Evolutionary conservation across 2,329 filamentous ascomycete species (phyloP).

Genomic region (Phyllosticta citribraziliensis): DNA sequence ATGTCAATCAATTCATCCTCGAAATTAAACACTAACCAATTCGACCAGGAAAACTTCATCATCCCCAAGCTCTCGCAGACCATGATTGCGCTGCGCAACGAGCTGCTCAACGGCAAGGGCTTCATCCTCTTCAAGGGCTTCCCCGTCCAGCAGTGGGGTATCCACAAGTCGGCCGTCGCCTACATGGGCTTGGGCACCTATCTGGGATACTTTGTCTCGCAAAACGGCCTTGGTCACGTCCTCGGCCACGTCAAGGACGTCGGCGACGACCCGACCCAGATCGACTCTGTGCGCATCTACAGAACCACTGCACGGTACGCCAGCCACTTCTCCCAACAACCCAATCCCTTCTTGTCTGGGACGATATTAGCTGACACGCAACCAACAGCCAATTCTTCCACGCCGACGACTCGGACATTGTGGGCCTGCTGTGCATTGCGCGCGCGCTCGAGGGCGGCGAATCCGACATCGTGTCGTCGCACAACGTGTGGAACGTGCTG

Average conservation of each 20-base stretch:
- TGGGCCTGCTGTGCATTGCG: constrained; percentile 73
- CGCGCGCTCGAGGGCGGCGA: constrained; percentile 73
- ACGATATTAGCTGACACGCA: not conserved
- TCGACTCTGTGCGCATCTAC: constrained; percentile 83
- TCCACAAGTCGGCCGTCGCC: constrained; percentile 71
- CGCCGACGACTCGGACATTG: constrained; percentile 71
- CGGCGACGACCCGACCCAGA: constrained; percentile 69
- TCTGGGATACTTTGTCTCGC: constrained; percentile 77
- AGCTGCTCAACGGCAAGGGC: constrained; percentile 74
- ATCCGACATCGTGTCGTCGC: constrained; percentile 68
- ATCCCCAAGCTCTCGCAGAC: constrained; percentile 48
- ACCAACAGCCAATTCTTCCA: constrained; percentile 65
- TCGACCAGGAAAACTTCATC: constrained; percentile 44
- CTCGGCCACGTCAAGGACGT: constrained; percentile 85
- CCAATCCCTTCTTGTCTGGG: not conserved
- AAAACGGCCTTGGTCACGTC: constrained; percentile 77
- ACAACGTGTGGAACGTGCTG: constrained; percentile 73
- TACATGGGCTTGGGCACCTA: constrained; percentile 83
- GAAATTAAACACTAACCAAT: not conserved
- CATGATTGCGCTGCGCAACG: constrained; percentile 48
- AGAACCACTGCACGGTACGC: constrained; percentile 62
- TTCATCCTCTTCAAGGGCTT: constrained; percentile 86
- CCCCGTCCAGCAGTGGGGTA: constrained; percentile 65
- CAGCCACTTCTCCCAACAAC: not conserved
- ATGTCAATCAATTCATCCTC: not conserved